Percentiles rank a stretch among this genome's conserved stretches.
Evolutionary conservation across 176 grass and related monocot species (phyloP).

Genomic region (Rhynchospora tenuis): DNA sequence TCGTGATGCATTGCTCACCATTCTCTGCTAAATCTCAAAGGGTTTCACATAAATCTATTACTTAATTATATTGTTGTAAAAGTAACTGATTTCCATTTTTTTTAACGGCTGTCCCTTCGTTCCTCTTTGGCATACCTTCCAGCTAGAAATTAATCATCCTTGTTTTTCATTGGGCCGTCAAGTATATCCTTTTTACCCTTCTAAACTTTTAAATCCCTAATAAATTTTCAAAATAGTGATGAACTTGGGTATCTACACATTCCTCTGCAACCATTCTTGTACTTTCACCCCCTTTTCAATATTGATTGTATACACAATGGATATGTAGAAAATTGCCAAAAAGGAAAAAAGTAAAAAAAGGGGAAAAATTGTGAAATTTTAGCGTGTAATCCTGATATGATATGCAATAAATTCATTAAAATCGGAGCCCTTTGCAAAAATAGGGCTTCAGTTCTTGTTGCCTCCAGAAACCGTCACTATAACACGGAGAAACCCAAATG

Average conservation of each 20-base stretch:
- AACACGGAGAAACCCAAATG: conserved; percentile 20
- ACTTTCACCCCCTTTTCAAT: background rate
- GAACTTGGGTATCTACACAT: background rate
- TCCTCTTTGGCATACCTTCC: background rate
- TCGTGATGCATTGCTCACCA: background rate
- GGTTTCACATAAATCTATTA: too few species aligned
- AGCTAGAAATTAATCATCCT: conserved; percentile 1
- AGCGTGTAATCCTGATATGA: background rate
- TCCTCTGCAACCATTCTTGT: background rate
- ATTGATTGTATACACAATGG: background rate
- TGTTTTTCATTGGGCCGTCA: background rate
- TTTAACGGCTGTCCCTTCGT: background rate
- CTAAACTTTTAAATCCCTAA: background rate
- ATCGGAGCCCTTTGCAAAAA: background rate
- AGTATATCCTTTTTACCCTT: background rate
- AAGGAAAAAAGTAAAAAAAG: background rate
- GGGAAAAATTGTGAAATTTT: background rate
- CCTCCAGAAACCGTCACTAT: background rate
- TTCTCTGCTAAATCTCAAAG: background rate
- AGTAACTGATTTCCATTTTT: conserved; percentile 4
- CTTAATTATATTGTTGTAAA: background rate
- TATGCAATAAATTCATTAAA: background rate
- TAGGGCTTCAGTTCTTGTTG: background rate
- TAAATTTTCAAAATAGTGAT: too few species aligned
- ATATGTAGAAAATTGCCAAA: background rate